Evolutionary conservation across 345 rosid genomes (phyloP).

Genomic region (Corchorus capsularis): DNA sequence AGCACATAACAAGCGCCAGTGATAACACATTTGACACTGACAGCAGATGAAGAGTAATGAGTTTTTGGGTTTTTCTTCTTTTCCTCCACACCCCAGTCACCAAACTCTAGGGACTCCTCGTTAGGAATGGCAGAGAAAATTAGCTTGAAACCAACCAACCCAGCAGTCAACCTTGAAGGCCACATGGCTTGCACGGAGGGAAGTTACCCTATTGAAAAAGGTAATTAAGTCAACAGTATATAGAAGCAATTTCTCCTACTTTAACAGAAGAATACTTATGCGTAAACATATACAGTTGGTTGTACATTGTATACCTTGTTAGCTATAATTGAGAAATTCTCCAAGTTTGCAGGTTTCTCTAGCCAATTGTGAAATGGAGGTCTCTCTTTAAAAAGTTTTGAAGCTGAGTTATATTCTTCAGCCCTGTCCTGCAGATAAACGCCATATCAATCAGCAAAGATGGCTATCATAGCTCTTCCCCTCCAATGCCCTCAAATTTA

Average conservation of each 20-base stretch:
- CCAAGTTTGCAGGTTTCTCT: slow-evolving; percentile 40
- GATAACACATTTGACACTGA: background rate
- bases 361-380: slow-evolving; percentile 55
- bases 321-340: slow-evolving; percentile 38
- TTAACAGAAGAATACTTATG: background rate
- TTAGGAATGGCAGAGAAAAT: too few species aligned
- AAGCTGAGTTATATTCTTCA: slow-evolving; percentile 42
- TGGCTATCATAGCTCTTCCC: background rate
- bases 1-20: background rate
- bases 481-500: background rate
- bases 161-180: background rate
- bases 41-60: too few species aligned
- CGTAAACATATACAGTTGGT: background rate
- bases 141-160: slow-evolving; percentile 7
- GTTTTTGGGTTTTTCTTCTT: too few species aligned
- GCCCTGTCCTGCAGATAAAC: slow-evolving; percentile 59
- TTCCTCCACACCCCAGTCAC: slow-evolving; percentile 14
- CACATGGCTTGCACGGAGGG: slow-evolving; percentile 4
- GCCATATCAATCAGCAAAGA: slow-evolving; percentile 11
- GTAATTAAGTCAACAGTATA: background rate
- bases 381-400: slow-evolving; percentile 41
- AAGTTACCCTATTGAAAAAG: background rate
- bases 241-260: background rate
- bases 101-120: background rate
- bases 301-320: slow-evolving; percentile 21